Base-by-base conservation (phyloP, 306 rosid genomes). In the Citrullus amarus region DNA sequence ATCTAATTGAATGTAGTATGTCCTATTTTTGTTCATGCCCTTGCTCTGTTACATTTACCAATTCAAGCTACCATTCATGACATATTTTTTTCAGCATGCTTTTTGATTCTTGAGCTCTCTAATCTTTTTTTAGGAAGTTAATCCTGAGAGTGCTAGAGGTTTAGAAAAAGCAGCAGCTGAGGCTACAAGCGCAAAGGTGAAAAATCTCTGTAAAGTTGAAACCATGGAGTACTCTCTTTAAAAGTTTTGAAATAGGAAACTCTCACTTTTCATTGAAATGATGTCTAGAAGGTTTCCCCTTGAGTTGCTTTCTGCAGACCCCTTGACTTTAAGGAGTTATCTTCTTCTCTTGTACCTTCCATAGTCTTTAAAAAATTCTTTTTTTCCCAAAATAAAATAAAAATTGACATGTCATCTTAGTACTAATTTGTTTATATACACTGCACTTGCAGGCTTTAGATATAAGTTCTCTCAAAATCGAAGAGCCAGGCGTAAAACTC, bases 401-500 rank as follows among this genome's bases (percentile, higher is more conserved):
- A 11, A 50, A 9, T 14, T 9, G 61, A 74, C 28, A 6, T 2
- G 17, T 9, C 78, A 34, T 71, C 14, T 51, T 51, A 25, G 78
- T 73, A 3, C 46, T 51, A 28, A 30, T 16, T 16, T 18, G 16
- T 74, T 22, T 53, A 74, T 53, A 53, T 53, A 32, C 38, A 20
- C 50, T 83, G 80, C 84, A 70, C 78, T 77, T 86, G 87, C 90
- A 93, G 96, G 90, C 87, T 68, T 69, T 87, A 66, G 91, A 93
- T 83, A 86, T 85, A 74, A 79, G 81, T 70, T 81, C 95, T 79
- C 78, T 84, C 77, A 66, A 81, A 16, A 76, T 81, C 50, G 88
- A 89, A 56, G 95, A 88, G 82, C 83, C 88, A 2, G 79, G 80
- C 58, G 86, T 87, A 77, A 91, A 91, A 83, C 85, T 87, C 7